Conservation (phyloP, 2,329 filamentous ascomycete species). For the Aspergillus ruber region DNA sequence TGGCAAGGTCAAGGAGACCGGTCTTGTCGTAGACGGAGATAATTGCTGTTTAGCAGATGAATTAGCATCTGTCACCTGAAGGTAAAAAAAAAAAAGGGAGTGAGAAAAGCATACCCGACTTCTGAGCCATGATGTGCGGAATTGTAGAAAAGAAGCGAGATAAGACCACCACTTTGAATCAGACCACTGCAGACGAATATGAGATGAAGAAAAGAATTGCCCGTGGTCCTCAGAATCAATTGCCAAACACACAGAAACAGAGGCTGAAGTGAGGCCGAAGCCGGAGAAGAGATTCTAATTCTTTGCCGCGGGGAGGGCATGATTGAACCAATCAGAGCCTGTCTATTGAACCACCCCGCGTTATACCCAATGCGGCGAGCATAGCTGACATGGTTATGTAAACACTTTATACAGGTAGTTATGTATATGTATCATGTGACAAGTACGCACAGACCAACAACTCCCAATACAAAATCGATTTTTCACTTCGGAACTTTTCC, state of each 20-base stretch:
- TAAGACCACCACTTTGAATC: slow-evolving; percentile 1
- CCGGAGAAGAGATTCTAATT: not conserved
- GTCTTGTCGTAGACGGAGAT: slow-evolving; percentile 99
- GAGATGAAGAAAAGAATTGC: not conserved
- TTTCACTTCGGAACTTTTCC: slow-evolving; percentile 15
- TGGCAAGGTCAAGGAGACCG: slow-evolving; percentile 83
- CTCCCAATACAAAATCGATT: slow-evolving; percentile 6
- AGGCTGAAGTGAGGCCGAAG: not conserved
- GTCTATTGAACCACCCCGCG: not conserved
- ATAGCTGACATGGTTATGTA: not conserved
- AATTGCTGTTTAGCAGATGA: slow-evolving; percentile 55
- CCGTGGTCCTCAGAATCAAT: not conserved
- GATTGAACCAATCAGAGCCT: not conserved
- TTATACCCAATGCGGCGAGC: not conserved
- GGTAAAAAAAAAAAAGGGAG: slow-evolving; percentile 6
- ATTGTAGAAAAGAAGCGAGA: not conserved
- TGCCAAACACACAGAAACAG: not conserved
- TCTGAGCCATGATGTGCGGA: not conserved
- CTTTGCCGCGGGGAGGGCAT: not conserved
- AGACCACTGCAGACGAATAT: not conserved
- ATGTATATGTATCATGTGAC: not conserved
- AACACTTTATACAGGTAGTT: not conserved
- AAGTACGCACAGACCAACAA: not conserved
- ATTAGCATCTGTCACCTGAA: not conserved
- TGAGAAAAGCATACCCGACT: not conserved